Conservation (phyloP, 2,329 filamentous ascomycete species). For the Colletotrichum sidae region DNA sequence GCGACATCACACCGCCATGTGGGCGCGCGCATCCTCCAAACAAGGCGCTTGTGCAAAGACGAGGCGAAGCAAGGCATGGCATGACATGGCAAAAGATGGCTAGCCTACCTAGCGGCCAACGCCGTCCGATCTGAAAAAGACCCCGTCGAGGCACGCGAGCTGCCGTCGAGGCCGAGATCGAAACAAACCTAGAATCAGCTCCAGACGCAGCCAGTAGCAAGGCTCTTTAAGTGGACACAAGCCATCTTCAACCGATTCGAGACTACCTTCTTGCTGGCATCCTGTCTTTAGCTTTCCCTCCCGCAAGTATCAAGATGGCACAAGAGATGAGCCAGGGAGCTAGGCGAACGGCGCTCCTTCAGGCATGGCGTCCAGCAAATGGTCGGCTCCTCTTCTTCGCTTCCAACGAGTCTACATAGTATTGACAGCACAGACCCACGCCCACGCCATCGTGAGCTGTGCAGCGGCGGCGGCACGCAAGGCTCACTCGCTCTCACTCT, state of each 20-base stretch:
- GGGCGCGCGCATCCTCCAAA: constrained; percentile 20
- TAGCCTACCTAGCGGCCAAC: constrained; percentile 10
- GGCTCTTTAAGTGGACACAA: constrained; percentile 15
- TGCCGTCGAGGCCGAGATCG: constrained; percentile 31
- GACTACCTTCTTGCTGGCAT: constrained; percentile 5
- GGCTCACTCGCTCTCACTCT: neutral
- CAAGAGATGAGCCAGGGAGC: constrained; percentile 5
- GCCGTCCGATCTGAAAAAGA: constrained; percentile 26
- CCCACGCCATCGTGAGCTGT: constrained; percentile 16
- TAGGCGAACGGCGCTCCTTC: constrained; percentile 12
- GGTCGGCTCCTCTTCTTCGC: constrained; percentile 2
- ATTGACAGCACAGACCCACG: constrained; percentile 18
- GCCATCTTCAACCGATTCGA: constrained; percentile 7
- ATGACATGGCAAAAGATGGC: no score
- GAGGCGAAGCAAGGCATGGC: constrained; percentile 4
- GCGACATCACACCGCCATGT: constrained; percentile 29
- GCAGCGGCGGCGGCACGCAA: constrained; percentile 20
- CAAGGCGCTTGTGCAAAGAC: constrained; percentile 6
- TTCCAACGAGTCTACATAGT: neutral
- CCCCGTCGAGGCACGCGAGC: constrained; percentile 27
- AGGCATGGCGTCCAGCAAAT: constrained; percentile 12
- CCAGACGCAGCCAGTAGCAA: constrained; percentile 32
- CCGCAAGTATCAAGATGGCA: constrained; percentile 19
- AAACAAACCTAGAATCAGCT: constrained; percentile 33
- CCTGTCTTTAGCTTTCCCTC: constrained; percentile 5